These are phyloP conservation scores for Cyclostephanos invisitatus DNA, from an alignment of 108 stramenopile genomes.

Conservation along the genomic window DNA sequence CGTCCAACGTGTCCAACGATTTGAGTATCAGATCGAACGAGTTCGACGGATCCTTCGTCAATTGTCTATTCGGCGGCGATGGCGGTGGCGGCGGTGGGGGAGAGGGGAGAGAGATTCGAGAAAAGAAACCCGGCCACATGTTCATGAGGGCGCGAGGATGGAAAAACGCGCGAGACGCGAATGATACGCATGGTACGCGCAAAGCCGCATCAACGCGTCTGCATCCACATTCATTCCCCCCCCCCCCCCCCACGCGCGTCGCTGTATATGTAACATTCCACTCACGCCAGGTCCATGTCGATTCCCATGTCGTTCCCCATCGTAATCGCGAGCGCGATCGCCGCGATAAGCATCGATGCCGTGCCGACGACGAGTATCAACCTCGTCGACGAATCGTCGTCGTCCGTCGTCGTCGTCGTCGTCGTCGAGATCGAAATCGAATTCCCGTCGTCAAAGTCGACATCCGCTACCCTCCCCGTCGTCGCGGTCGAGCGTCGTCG, in stretches of 20 bases:
- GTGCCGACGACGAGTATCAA: conserved; percentile 27
- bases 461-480: too few species aligned
- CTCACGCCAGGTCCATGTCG: conserved; percentile 35
- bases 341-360: conserved; percentile 20
- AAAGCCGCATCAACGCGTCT: too few species aligned
- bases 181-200: too few species aligned
- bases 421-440: background rate
- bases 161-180: too few species aligned
- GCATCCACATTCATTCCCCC: too few species aligned
- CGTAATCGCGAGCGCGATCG: conserved; percentile 22
- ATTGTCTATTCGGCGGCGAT: conserved; percentile 11
- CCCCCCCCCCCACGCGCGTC: too few species aligned
- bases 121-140: too few species aligned
- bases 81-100: too few species aligned
- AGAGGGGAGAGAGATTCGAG: background rate
- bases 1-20: conserved; percentile 29
- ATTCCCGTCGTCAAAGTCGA: too few species aligned
- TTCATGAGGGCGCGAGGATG: too few species aligned
- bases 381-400: conserved; percentile 4
- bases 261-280: background rate
- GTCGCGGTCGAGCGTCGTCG: too few species aligned
- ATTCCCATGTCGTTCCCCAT: conserved; percentile 36
- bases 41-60: conserved; percentile 34
- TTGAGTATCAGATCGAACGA: conserved; percentile 37
- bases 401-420: background rate